Evolutionary conservation across 2,329 filamentous ascomycete genomes (phyloP), one percentile per base, ranked within the genome.

Genomic region (Phyllosticta capitalensis): DNA sequence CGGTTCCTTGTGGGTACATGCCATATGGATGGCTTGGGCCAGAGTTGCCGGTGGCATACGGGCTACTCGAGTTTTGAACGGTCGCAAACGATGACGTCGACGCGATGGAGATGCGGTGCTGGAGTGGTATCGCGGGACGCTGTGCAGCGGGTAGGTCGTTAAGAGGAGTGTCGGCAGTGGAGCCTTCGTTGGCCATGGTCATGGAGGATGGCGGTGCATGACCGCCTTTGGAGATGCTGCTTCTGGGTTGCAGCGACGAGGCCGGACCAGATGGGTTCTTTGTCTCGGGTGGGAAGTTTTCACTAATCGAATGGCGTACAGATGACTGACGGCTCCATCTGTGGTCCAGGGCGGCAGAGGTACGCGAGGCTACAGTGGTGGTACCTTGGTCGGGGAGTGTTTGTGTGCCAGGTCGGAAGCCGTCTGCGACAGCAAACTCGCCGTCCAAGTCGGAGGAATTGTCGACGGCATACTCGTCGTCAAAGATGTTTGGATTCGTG

Each of bases 11-110:
- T 6, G 87, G 83, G 71, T 95, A 95, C 83, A 92, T 87, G 65
- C 83, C 83, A 70, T 95, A 95, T 0, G 90, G 89, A 72, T 94
- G 88, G 57, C 89, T 94, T 19, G 90, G 90, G 2, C 85, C 87
- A 3, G 82, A 60, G 22, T 54, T 84, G 1, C 85, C 82, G 6
- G 85, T 87, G 57, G 82, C 81, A 64, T 90, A 89, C 12, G 87
- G 87, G 61, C 83, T 86, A 60, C 89, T 80, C 3, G 78, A 73
- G 33, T 71, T 70, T 49, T 68, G 68, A 60, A 68, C 73, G 17
- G 72, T 72, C 30, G 70, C 71, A 61, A 74, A 75, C 5, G 76
- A 78, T 3, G 71, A 76, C 3, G 74, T 68, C 10, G 71, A 68
- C 64, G 71, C 70, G 63, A 75, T 65, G 14, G 71, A 70, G 61